These are phyloP conservation scores for Globisporangium splendens DNA, from an alignment of 352 stramenopile genomes.

Conservation along the genomic window DNA sequence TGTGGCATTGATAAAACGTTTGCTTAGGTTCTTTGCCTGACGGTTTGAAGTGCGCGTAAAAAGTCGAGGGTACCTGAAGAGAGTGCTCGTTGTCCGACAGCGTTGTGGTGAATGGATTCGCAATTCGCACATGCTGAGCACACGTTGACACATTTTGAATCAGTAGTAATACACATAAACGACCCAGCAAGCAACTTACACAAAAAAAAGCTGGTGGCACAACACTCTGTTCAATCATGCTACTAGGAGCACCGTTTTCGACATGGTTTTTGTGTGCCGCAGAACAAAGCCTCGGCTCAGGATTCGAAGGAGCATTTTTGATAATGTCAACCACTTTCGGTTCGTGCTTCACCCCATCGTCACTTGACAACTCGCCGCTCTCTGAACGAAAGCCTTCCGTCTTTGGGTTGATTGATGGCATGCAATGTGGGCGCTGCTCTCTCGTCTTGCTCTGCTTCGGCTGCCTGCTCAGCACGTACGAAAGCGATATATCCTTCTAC, in stretches of 20 bases:
- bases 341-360: neutral
- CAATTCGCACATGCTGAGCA: conserved; percentile 32
- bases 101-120: conserved; percentile 21
- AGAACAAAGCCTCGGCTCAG: too few species aligned
- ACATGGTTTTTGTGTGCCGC: neutral
- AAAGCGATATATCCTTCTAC: conserved; percentile 43
- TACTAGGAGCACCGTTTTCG: neutral
- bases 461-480: conserved; percentile 32
- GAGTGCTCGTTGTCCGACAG: conserved; percentile 1
- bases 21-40: too few species aligned
- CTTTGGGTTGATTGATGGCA: conserved; percentile 15
- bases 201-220: neutral
- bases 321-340: neutral
- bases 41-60: too few species aligned
- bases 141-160: neutral
- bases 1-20: neutral
- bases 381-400: neutral
- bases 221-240: neutral
- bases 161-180: neutral
- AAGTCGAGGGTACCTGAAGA: conserved; percentile 1
- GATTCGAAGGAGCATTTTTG: too few species aligned
- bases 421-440: conserved; percentile 3
- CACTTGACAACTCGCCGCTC: neutral
- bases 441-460: conserved; percentile 2
- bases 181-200: neutral